Conservation (phyloP, 164 flowering plant species). For the Sedum album region DNA sequence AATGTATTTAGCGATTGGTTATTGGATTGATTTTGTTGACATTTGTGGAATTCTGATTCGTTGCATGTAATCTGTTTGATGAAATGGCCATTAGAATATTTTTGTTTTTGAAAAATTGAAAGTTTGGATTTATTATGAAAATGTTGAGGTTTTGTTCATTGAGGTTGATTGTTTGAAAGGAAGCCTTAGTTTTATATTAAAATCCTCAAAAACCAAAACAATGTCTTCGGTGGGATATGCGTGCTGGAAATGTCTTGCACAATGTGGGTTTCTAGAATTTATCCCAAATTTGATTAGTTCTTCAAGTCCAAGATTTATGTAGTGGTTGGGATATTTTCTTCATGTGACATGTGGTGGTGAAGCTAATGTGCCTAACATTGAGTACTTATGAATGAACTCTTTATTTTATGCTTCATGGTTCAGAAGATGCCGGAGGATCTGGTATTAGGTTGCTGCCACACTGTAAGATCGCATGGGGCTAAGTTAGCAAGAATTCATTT, state of each 20-base stretch:
- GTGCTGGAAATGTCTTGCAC: no score
- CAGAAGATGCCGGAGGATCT: neutral
- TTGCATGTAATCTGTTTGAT: neutral
- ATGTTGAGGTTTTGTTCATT: no score
- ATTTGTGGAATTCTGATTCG: neutral
- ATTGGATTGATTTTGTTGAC: neutral
- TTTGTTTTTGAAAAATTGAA: no score
- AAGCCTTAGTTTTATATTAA: no score
- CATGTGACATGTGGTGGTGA: neutral
- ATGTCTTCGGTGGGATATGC: no score
- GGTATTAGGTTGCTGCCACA: conserved; percentile 7
- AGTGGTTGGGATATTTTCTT: neutral
- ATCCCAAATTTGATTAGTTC: no score
- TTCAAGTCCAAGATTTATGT: no score
- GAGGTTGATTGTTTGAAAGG: no score
- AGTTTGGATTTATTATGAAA: neutral
- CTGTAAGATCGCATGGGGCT: conserved; percentile 47
- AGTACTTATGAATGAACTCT: neutral
- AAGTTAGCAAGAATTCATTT: conserved; percentile 38
- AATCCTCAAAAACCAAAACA: no score
- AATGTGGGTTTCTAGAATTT: no score
- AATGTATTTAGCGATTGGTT: neutral
- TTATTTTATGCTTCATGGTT: neutral
- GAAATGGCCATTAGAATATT: neutral
- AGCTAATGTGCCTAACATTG: neutral